phyloP scores from a whole-genome alignment of 805 yeast genomes.

The Suhomyces sp. region DNA sequence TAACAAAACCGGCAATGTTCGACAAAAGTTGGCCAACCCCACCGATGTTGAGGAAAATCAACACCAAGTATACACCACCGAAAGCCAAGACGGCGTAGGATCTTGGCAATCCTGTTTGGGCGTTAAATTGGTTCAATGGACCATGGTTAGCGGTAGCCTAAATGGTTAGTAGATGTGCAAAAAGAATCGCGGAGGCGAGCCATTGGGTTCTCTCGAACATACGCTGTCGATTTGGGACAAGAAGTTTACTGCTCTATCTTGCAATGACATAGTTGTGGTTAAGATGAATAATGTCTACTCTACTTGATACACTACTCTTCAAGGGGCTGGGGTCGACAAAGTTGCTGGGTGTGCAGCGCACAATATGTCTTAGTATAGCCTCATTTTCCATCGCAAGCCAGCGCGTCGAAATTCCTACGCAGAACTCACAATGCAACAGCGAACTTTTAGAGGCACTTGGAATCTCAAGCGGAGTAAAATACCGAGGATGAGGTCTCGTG shows the following conservation, averaged over 20 bases:
- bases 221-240: constrained; percentile 48
- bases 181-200: not conserved
- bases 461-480: not conserved
- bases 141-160: constrained; percentile 31
- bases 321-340: constrained; percentile 2
- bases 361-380: not conserved
- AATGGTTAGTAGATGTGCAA: constrained; percentile 11
- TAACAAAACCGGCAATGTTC: constrained; percentile 84
- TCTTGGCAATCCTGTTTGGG: constrained; percentile 64
- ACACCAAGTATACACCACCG: constrained; percentile 62
- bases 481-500: not conserved
- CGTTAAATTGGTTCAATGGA: constrained; percentile 37
- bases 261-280: constrained; percentile 31
- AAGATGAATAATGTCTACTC: not conserved
- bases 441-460: not conserved
- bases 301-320: not conserved
- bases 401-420: not conserved
- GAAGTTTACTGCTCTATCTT: constrained; percentile 45
- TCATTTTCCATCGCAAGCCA: not conserved
- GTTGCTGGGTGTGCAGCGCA: constrained; percentile 4
- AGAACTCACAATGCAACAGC: not conserved
- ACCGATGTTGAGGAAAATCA: constrained; percentile 86
- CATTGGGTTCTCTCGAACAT: constrained; percentile 22
- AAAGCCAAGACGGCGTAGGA: constrained; percentile 76
- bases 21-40: constrained; percentile 94